Percentiles rank a stretch among this genome's conserved stretches.
phyloP scores from a whole-genome alignment of 306 rosid genomes.

The Cercis canadensis region DNA sequence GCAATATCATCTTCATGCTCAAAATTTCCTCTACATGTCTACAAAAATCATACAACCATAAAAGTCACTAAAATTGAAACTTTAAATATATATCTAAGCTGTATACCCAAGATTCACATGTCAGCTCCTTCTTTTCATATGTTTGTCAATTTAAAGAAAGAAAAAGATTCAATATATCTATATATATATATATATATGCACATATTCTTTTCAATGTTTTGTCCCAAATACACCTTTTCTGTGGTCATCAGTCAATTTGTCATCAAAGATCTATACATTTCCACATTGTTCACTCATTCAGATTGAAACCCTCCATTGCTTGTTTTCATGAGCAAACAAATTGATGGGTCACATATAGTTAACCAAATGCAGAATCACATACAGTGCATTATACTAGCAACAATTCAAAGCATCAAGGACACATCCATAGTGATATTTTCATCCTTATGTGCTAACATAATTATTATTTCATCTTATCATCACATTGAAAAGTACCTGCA shows the following conservation, averaged over 20 bases:
- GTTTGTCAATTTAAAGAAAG: neutral
- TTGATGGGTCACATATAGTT: neutral
- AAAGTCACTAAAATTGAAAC: neutral
- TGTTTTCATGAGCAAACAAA: slow-evolving; percentile 6
- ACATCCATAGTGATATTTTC: neutral
- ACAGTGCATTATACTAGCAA: neutral
- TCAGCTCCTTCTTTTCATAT: neutral
- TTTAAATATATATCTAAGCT: neutral
- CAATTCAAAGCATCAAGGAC: neutral
- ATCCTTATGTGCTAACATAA: slow-evolving; percentile 12
- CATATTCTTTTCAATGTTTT: no score
- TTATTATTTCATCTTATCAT: slow-evolving; percentile 23
- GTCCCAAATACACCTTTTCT: neutral
- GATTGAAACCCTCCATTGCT: neutral
- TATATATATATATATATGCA: no score
- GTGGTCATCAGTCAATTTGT: slow-evolving; percentile 11
- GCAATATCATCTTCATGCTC: neutral
- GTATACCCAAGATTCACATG: neutral
- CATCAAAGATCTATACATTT: neutral
- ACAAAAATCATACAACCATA: neutral
- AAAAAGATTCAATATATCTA: no score
- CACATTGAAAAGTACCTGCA: slow-evolving; percentile 60
- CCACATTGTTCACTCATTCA: neutral
- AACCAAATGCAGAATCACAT: neutral
- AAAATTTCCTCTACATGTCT: neutral